Evolutionary conservation across 2,329 filamentous ascomycete species (phyloP).

Genomic region (Ceratocystiopsis sp.): DNA sequence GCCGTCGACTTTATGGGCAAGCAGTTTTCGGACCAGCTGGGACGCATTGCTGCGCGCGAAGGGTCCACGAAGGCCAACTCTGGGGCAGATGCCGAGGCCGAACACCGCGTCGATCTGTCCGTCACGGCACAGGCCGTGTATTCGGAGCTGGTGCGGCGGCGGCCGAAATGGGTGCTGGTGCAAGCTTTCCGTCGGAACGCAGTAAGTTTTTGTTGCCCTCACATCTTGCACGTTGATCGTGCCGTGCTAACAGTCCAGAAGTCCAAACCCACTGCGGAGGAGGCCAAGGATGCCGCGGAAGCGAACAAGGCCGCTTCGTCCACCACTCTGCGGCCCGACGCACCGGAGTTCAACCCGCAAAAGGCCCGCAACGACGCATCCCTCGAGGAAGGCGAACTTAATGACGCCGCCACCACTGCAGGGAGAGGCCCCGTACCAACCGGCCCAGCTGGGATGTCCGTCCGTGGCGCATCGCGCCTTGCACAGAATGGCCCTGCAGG

Average conservation of each 20-base stretch:
- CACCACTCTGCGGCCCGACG: conserved; percentile 33
- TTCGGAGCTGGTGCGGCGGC: conserved; percentile 50
- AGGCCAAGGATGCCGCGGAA: conserved; percentile 7
- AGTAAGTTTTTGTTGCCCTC: too few relatives aligned
- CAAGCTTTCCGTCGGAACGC: conserved; percentile 51
- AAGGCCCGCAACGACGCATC: conserved; percentile 24
- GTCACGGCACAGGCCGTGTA: conserved; percentile 56
- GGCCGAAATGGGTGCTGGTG: conserved; percentile 55
- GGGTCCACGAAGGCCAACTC: conserved; percentile 25
- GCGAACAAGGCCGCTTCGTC: too few relatives aligned
- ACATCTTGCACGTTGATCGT: conserved; percentile 8
- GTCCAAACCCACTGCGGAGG: conserved; percentile 5
- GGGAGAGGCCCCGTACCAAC: too few relatives aligned
- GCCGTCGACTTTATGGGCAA: conserved; percentile 76
- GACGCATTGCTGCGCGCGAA: conserved; percentile 48
- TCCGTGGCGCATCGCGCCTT: too few relatives aligned
- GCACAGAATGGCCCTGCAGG: too few relatives aligned
- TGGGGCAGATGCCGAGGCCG: conserved; percentile 23
- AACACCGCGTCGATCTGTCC: conserved; percentile 54
- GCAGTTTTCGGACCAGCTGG: conserved; percentile 45
- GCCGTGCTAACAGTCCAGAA: background rate
- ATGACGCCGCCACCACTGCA: conserved; percentile 31
- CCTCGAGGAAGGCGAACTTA: conserved; percentile 56
- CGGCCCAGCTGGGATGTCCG: too few relatives aligned
- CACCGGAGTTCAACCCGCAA: conserved; percentile 46